phyloP scores from a whole-genome alignment of 148 eudicot species.

The Suaeda aralocaspica region DNA sequence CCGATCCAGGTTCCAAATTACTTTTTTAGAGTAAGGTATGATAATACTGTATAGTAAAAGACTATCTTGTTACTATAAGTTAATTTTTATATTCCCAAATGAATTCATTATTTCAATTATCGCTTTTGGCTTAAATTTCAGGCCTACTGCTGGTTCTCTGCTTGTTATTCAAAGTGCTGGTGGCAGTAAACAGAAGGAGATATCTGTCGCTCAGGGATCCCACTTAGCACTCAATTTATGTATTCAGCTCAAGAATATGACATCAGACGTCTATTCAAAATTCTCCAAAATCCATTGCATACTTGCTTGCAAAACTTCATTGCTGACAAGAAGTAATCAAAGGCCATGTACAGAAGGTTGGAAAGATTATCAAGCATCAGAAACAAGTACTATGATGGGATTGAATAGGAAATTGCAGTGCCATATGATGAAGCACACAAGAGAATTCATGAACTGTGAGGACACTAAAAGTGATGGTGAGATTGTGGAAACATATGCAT shows the following conservation, averaged over 20 bases:
- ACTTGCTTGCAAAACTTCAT: conserved; percentile 48
- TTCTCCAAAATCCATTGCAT: conserved; percentile 58
- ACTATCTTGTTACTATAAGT: too few relatives aligned
- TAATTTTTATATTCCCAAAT: not conserved
- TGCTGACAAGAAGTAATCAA: conserved; percentile 10
- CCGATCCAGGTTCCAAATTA: conserved; percentile 48
- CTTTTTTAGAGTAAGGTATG: conserved; percentile 77
- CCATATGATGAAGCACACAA: conserved; percentile 32
- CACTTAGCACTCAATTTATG: conserved; percentile 58
- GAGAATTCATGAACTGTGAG: conserved; percentile 17
- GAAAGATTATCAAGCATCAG: conserved; percentile 35
- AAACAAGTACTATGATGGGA: conserved; percentile 41
- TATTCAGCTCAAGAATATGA: conserved; percentile 61
- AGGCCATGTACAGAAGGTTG: conserved; percentile 21
- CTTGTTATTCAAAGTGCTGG: conserved; percentile 43
- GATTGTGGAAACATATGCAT: conserved; percentile 35
- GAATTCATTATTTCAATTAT: not conserved
- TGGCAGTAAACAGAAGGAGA: conserved; percentile 30
- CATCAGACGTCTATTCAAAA: conserved; percentile 29
- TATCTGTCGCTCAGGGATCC: conserved; percentile 42
- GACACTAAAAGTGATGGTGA: conserved; percentile 17
- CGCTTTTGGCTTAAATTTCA: conserved; percentile 29
- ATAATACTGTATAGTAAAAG: not conserved
- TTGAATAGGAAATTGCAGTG: conserved; percentile 48
- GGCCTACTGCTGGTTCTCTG: conserved; percentile 59